phyloP scores from a whole-genome alignment of 164 flowering plant genomes.

The Macadamia tetraphylla region DNA sequence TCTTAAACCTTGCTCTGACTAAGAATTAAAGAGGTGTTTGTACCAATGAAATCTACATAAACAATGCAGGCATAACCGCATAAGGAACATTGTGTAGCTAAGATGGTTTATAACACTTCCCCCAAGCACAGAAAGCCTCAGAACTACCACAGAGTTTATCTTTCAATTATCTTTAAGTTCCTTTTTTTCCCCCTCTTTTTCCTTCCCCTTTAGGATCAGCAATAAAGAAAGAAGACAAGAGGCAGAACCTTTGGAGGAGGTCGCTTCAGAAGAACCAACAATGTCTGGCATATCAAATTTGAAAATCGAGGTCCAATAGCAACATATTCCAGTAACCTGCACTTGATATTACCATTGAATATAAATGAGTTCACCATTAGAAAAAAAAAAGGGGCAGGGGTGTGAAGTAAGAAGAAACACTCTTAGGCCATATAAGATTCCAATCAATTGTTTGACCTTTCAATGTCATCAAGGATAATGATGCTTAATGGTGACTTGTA shows the following conservation, averaged over 20 bases:
- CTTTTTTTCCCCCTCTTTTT: too few relatives aligned
- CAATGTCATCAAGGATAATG: slow-evolving; percentile 91
- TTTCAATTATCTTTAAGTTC: background rate
- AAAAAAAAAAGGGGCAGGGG: background rate
- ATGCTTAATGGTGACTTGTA: slow-evolving; percentile 90
- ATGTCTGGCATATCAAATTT: slow-evolving; percentile 76
- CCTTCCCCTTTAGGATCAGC: background rate
- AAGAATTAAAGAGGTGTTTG: background rate
- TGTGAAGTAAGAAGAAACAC: background rate
- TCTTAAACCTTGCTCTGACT: too few relatives aligned
- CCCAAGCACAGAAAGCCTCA: background rate
- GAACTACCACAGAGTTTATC: background rate
- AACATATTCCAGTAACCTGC: slow-evolving; percentile 83
- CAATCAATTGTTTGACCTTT: slow-evolving; percentile 49
- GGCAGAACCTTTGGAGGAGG: slow-evolving; percentile 85
- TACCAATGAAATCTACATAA: background rate
- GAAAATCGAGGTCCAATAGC: slow-evolving; percentile 95
- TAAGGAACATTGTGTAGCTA: background rate
- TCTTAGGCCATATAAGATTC: background rate
- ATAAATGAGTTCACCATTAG: background rate
- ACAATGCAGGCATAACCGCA: background rate
- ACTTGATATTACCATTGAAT: slow-evolving; percentile 7
- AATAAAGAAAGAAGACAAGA: background rate
- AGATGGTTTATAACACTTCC: background rate
- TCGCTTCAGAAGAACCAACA: slow-evolving; percentile 81